Percentiles rank a stretch among this genome's conserved stretches.
Evolutionary conservation across 2,329 filamentous ascomycete species (phyloP).

Genomic region (Blastomyces parvus): DNA sequence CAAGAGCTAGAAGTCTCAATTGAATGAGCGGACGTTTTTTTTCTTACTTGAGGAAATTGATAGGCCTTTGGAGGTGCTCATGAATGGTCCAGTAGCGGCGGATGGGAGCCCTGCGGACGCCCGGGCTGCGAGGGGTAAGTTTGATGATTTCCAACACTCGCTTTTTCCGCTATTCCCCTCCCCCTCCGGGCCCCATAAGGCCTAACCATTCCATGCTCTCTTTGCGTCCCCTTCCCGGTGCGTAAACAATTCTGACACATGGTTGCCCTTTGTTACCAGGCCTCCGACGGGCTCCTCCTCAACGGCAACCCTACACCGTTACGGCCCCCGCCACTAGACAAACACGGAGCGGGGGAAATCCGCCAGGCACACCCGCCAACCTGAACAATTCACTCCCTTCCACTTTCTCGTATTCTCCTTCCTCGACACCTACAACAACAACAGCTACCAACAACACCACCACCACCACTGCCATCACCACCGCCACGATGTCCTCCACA

Average conservation of each 20-base stretch:
- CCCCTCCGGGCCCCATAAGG: too few relatives aligned
- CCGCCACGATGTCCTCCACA: neutral
- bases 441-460: neutral
- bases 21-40: neutral
- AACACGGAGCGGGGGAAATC: neutral
- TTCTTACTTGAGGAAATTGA: neutral
- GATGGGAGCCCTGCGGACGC: neutral
- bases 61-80: constrained; percentile 6
- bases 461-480: constrained; percentile 15
- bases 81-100: constrained; percentile 2
- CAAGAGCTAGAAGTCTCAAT: neutral
- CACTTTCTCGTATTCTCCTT: neutral
- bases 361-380: neutral
- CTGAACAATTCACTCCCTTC: neutral
- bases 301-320: neutral
- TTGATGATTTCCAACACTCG: neutral
- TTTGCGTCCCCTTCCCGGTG: too few relatives aligned
- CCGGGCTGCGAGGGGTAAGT: constrained; percentile 1
- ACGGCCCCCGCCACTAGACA: constrained; percentile 3
- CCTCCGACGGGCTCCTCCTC: constrained; percentile 6
- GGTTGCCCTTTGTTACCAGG: constrained; percentile 1
- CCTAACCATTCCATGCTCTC: too few relatives aligned
- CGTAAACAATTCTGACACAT: neutral
- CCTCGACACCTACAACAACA: neutral
- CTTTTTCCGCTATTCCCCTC: neutral